Base-by-base conservation (phyloP, 1,284 basidiomycete genomes). In the Tilletia walkeri region DNA sequence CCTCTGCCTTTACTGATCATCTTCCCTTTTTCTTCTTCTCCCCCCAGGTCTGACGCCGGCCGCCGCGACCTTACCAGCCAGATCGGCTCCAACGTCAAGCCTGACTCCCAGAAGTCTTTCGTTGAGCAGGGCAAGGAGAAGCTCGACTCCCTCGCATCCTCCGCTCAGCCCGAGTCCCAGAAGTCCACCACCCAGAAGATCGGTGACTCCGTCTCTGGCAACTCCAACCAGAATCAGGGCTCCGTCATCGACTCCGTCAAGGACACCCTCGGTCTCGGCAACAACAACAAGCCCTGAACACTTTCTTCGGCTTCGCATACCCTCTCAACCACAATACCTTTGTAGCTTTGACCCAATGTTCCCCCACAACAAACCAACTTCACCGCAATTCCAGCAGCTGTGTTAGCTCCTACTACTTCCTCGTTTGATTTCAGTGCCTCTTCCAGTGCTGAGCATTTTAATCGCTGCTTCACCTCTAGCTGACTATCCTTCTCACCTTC, bases 191-290 rank as follows among this genome's bases (percentile, higher is more conserved):
- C 79, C 48, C 82, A 84, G 78, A 79, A 89, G 72, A 78, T 85
- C n/a, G 85, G 87, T 66, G 89, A 90, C 84, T 80, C 84, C 67
- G 12, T 88, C 78, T 88, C 87, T 72, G 86, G 73, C 69, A 63
- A 63, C 59, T 63, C 56, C 39, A 72, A 77, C 72, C 70, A 77
- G 70, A 72, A 73, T 41, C 72, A 77, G 70, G 72, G 73, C 68
- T 75, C 74, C 36, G 34, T 77, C 73, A 50, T 77, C 69, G 74
- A 75, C 76, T 74, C 75, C 71, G 76, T 74, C 67, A 77, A 77
- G 76, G 71, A 77, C 73, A 73, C 76, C 54, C 70, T 77, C 66
- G 76, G 76, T 68, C 71, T 77, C 49, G 68, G 68, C 72, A 56
- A 71, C 41, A 56, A 30, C 20, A 56, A n/a, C 24, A 53, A 30